Evolutionary conservation across 2,329 filamentous ascomycete species (phyloP), one percentile per base, ranked within the genome.

Genomic region (Aspergillus ustus): DNA sequence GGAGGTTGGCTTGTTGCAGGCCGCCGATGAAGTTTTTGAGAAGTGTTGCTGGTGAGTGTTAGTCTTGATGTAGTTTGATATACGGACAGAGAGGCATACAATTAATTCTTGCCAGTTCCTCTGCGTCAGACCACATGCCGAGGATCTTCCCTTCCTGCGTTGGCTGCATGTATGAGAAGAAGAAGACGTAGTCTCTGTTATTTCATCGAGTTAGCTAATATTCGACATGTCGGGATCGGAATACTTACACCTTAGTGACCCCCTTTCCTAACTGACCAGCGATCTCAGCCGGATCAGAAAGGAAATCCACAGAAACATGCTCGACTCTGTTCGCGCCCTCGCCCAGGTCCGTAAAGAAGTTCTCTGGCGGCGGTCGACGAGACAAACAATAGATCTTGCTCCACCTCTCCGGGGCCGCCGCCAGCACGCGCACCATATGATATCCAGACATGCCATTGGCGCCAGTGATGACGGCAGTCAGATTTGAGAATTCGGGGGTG

Each of bases 381-480:
- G 54, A 57, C 1, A 57, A 19, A 48, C 54, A 57, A n/a, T 57
- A 57, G 2, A 57, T 57, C 31, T 50, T 49, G 15, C 45, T 57
- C 54, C 54, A 57, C n/a, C 54, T 28, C 20, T 57, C 45, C 9
- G 54, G 54, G 0, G 54, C 54, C 15, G 54, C 54, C 3, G 54
- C n/a, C 6, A 57, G 20, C 4, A 48, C 44, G 7, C 45, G 44
- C 4, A 57, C 54, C 44, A 57, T 57, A 40, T 57, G 44, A 20
- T 57, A 57, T 7, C 54, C 54, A 15, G 44, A 57, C 17, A 57
- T 29, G 4, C 54, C 54, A 56, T 57, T 57, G 40, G 54, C 54
- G 3, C 54, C 44, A 6, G 54, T 49, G 1, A 57, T 20, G 15
- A 57, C 7, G 1, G 54, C 44, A 22, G 44, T 40, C n/a, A 57